These are phyloP conservation scores for Mycogone perniciosa DNA, from an alignment of 2,329 filamentous ascomycete species.

Conservation along the genomic window DNA sequence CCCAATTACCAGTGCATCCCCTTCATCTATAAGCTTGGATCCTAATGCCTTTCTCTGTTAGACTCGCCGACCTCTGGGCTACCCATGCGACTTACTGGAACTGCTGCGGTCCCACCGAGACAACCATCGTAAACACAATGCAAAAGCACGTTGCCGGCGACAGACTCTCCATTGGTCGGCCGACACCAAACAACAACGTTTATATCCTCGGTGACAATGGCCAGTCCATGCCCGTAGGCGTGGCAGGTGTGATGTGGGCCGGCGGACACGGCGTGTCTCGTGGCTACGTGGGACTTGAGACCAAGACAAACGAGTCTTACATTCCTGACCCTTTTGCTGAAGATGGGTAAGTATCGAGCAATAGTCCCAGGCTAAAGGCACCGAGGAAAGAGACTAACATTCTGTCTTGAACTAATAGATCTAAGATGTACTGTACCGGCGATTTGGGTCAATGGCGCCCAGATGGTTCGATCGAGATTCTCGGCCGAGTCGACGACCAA, in stretches of 20 bases:
- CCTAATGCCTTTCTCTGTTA: neutral
- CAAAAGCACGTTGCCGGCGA: slow-evolving; percentile 41
- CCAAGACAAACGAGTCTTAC: slow-evolving; percentile 45
- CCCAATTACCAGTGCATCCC: no score
- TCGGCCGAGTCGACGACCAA: slow-evolving; percentile 55
- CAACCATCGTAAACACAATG: slow-evolving; percentile 54
- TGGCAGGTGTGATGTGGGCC: slow-evolving; percentile 50
- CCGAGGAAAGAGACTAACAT: slow-evolving; percentile 3
- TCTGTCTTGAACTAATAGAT: slow-evolving; percentile 11
- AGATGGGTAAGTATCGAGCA: slow-evolving; percentile 37
- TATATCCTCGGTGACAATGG: slow-evolving; percentile 46
- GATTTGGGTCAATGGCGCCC: slow-evolving; percentile 50
- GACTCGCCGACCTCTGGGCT: slow-evolving; percentile 51
- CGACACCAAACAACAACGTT: slow-evolving; percentile 50
- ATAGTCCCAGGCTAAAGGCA: neutral
- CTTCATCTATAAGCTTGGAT: neutral
- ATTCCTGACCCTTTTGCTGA: slow-evolving; percentile 44
- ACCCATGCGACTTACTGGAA: slow-evolving; percentile 45
- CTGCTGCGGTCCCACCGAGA: slow-evolving; percentile 54
- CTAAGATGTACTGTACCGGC: slow-evolving; percentile 53
- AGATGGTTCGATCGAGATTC: slow-evolving; percentile 48
- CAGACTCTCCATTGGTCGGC: slow-evolving; percentile 46
- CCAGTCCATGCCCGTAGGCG: slow-evolving; percentile 39
- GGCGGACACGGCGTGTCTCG: slow-evolving; percentile 49
- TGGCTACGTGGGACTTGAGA: slow-evolving; percentile 49